Base-by-base conservation (phyloP, 495 filamentous ascomycete genomes). In the Penicillium canariense region DNA sequence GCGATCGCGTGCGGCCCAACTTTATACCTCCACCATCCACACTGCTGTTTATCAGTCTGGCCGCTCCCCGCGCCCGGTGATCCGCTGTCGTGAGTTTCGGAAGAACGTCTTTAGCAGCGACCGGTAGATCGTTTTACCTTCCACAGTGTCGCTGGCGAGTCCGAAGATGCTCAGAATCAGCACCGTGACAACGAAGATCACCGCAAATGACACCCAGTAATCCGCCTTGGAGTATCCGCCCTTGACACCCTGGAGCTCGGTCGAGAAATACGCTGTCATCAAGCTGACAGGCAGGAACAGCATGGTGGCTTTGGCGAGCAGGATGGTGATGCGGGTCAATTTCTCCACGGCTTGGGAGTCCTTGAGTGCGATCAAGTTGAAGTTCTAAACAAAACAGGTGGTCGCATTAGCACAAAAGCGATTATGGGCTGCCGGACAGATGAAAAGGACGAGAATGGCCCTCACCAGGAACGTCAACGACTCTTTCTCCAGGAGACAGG, bases 321-420 rank as follows among this genome's bases (percentile, higher is more conserved):
- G 72, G 34, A 91, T 89, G 0, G 90, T 91, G 55, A 89, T 85
- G 26, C 88, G 77, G 0, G 89, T 92, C 20, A 96, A 77, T 26
- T 85, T 81, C 46, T 92, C 89, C 6, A 91, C 87, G 2, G 85
- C 83, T 50, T 87, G 79, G 3, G 88, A 89, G 71, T 96, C 87
- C 61, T 89, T 89, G 61, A 93, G 84, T 11, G 90, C 86, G 50
- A 89, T 91, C 60, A 96, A 78, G 71, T 91, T 93, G 79, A 94
- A 95, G 68, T 90, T 90, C 87, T 90, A 39, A 43, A 34, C 2
- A 18, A 39, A 42, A 44, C 71, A 40, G 71, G 65, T 49, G n/a
- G 31, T 42, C 18, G 10, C 10, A 23, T 40, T 40, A 40, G 10
- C 20, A 40, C 4, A 6, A 22, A 9, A 40, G 14, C 1, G 2